Conservation (phyloP, 2,329 filamentous ascomycete genomes). For the Dendryphion nanum region DNA sequence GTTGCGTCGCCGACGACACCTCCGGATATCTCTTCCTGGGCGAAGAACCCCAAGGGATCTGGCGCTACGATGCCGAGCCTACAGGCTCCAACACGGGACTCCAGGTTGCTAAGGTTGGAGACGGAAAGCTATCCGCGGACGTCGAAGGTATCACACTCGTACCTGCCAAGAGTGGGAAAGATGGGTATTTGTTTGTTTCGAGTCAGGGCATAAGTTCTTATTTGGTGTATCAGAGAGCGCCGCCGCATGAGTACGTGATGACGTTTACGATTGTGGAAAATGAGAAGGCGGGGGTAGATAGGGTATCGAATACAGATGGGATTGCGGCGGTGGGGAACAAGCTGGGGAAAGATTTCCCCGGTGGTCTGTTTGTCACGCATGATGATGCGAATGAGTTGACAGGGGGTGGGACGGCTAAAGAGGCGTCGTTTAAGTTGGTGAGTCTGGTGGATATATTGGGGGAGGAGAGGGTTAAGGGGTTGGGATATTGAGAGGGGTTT, state of each 20-base stretch:
- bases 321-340: conserved; percentile 47
- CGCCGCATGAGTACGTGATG: conserved; percentile 51
- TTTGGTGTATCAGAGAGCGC: conserved; percentile 50
- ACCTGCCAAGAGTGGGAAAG: conserved; percentile 42
- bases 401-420: conserved; percentile 45
- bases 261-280: conserved; percentile 51
- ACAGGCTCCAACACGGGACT: conserved; percentile 36
- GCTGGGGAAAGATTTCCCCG: conserved; percentile 38
- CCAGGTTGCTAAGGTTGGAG: conserved; percentile 44
- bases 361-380: conserved; percentile 52
- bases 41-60: conserved; percentile 53
- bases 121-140: conserved; percentile 51
- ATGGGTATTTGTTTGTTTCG: conserved; percentile 54
- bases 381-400: conserved; percentile 55
- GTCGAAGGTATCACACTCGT: conserved; percentile 56
- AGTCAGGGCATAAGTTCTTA: conserved; percentile 55
- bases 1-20: conserved; percentile 53
- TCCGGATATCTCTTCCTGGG: conserved; percentile 53
- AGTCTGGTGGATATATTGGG: conserved; percentile 29
- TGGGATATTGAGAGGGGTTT: conserved; percentile 23
- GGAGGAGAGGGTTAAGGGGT: conserved; percentile 13
- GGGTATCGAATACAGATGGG: conserved; percentile 56
- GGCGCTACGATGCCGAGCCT: conserved; percentile 54
- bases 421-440: conserved; percentile 53
- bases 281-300: conserved; percentile 45